phyloP scores from a whole-genome alignment of 2,329 filamentous ascomycete genomes.

The Epicoccum nigrum region DNA sequence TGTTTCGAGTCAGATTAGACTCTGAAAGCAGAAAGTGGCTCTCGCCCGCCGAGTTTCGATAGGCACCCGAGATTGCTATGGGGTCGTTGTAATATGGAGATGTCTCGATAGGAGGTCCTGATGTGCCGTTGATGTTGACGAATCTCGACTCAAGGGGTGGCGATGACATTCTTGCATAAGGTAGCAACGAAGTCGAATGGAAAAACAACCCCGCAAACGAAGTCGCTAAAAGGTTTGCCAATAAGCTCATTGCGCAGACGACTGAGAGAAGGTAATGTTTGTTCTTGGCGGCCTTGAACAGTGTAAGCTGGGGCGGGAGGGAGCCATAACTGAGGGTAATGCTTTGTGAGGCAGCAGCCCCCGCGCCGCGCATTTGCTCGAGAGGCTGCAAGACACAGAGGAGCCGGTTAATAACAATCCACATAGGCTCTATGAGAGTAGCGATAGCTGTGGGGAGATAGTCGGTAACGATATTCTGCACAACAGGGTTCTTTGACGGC shows the following conservation, averaged over 20 bases:
- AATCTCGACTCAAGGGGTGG: conserved; percentile 21
- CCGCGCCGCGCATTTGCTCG: conserved; percentile 53
- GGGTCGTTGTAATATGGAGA: not conserved
- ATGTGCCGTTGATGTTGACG: conserved; percentile 28
- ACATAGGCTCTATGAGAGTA: conserved; percentile 62
- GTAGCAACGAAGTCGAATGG: conserved; percentile 33
- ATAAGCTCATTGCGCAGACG: conserved; percentile 55
- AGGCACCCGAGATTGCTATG: conserved; percentile 20
- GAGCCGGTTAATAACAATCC: conserved; percentile 60
- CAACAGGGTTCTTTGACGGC: conserved; percentile 43
- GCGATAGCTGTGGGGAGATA: conserved; percentile 62
- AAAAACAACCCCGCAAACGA: conserved; percentile 59
- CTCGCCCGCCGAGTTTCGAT: conserved; percentile 24
- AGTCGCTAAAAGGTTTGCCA: conserved; percentile 60
- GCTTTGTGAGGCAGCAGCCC: conserved; percentile 32
- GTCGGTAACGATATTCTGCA: conserved; percentile 50
- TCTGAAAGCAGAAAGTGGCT: conserved; percentile 51
- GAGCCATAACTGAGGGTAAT: conserved; percentile 58
- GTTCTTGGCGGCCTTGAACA: conserved; percentile 53
- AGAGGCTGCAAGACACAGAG: conserved; percentile 62
- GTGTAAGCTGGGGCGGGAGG: conserved; percentile 59
- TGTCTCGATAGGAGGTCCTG: conserved; percentile 18
- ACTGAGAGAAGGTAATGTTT: conserved; percentile 54
- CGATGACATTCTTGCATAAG: conserved; percentile 9
- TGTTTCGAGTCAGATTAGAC: conserved; percentile 55